phyloP scores from a whole-genome alignment of 2,329 filamentous ascomycete species.

The Nigrospora oryzae region DNA sequence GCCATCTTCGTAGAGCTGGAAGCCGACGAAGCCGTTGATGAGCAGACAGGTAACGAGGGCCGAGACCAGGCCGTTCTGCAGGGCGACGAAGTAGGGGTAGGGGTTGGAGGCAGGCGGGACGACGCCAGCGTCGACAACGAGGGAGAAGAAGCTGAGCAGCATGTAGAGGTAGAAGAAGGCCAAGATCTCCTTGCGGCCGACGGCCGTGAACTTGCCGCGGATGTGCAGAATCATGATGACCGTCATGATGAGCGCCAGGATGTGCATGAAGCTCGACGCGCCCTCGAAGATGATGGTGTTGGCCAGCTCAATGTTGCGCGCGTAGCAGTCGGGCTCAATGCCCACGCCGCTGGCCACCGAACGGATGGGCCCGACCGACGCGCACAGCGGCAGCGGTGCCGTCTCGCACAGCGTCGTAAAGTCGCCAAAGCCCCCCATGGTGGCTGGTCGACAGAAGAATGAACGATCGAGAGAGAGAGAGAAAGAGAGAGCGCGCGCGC shows the following conservation, averaged over 20 bases:
- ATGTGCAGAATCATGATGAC: conserved; percentile 97
- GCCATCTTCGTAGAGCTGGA: conserved; percentile 96
- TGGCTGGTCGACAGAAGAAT: neutral
- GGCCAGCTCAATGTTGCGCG: conserved; percentile 87
- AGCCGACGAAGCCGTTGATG: conserved; percentile 97
- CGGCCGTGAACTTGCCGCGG: conserved; percentile 94
- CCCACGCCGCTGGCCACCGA: conserved; percentile 60
- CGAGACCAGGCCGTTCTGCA: conserved; percentile 77
- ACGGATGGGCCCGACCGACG: conserved; percentile 69
- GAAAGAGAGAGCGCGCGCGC: neutral
- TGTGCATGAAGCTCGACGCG: conserved; percentile 86
- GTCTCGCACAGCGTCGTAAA: conserved; percentile 81
- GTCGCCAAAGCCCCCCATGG: conserved; percentile 79
- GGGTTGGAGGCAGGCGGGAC: conserved; percentile 71
- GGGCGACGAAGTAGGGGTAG: conserved; percentile 86
- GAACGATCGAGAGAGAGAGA: neutral
- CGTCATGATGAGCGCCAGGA: conserved; percentile 83
- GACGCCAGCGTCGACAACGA: conserved; percentile 88
- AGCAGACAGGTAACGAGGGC: conserved; percentile 82
- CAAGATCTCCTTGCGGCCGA: conserved; percentile 67
- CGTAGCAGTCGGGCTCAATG: conserved; percentile 86
- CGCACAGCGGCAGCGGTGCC: conserved; percentile 79
- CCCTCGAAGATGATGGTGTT: conserved; percentile 98
- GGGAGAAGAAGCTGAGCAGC: conserved; percentile 77
- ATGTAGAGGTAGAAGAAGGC: conserved; percentile 98